Evolutionary conservation across 2,329 filamentous ascomycete genomes (phyloP).

Genomic region (Clarireedia hainanense): DNA sequence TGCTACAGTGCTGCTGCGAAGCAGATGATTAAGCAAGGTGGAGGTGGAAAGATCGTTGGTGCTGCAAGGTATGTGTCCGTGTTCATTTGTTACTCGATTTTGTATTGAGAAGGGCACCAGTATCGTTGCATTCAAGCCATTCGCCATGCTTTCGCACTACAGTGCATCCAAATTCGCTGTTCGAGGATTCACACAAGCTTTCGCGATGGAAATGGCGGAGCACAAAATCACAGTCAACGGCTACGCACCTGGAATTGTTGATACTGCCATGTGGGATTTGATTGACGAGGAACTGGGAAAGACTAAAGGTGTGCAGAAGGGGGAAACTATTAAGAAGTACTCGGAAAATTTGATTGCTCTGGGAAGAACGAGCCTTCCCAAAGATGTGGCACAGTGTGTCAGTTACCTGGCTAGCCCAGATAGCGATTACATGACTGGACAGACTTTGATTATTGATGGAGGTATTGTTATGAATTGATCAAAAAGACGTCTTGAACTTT

Average conservation of each 20-base stretch:
- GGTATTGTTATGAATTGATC: conserved; percentile 18
- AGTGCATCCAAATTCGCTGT: conserved; percentile 60
- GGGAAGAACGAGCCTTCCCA: conserved; percentile 48
- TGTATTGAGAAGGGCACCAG: conserved; percentile 1
- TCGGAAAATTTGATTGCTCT: conserved; percentile 46
- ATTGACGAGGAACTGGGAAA: conserved; percentile 54
- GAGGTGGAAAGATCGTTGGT: conserved; percentile 30
- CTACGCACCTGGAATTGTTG: conserved; percentile 59
- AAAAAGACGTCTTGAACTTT: too few relatives aligned
- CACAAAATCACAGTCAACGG: conserved; percentile 61
- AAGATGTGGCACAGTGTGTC: conserved; percentile 57
- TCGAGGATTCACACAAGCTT: conserved; percentile 55
- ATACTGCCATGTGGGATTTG: conserved; percentile 60
- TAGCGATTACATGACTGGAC: conserved; percentile 57
- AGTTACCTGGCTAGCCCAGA: conserved; percentile 52
- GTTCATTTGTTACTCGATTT: background rate
- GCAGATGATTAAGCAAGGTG: conserved; percentile 56
- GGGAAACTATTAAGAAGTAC: conserved; percentile 48
- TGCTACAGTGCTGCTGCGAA: conserved; percentile 55
- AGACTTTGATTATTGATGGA: conserved; percentile 50
- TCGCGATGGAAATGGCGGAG: conserved; percentile 57
- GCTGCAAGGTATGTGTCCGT: conserved; percentile 18
- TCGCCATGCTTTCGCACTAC: conserved; percentile 53
- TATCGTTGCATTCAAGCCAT: conserved; percentile 54
- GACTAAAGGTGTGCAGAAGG: conserved; percentile 41